phyloP scores from a whole-genome alignment of 2,329 filamentous ascomycete genomes.

The Botrytis byssoidea region DNA sequence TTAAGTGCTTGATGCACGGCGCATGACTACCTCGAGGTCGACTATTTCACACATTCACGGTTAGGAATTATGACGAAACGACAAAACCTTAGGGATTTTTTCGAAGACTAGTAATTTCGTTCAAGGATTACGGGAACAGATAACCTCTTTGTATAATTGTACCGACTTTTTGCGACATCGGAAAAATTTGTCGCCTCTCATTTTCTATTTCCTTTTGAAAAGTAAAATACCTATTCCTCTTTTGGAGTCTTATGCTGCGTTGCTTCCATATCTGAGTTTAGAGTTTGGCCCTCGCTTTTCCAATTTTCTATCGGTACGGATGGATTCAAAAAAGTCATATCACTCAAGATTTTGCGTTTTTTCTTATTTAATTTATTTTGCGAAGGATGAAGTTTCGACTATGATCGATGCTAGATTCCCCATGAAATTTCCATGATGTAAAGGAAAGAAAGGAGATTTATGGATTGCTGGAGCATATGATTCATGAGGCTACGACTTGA shows the following conservation, averaged over 20 bases:
- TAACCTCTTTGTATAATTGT: conserved; percentile 37
- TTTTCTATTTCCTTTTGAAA: conserved; percentile 16
- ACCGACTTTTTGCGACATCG: background rate
- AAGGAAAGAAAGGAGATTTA: conserved; percentile 20
- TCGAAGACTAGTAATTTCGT: conserved; percentile 37
- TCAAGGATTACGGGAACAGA: conserved; percentile 35
- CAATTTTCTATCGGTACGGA: conserved; percentile 4
- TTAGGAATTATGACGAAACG: conserved; percentile 32
- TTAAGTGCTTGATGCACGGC: conserved; percentile 39
- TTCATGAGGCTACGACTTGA: conserved; percentile 21
- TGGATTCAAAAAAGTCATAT: conserved; percentile 9
- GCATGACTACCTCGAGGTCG: conserved; percentile 32
- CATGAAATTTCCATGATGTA: conserved; percentile 14
- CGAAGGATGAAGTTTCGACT: conserved; percentile 20
- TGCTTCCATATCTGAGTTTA: conserved; percentile 21
- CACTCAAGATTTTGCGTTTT: background rate
- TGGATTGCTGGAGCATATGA: conserved; percentile 20
- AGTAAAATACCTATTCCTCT: conserved; percentile 19
- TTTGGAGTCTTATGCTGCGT: conserved; percentile 18
- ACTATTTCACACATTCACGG: conserved; percentile 33
- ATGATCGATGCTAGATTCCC: conserved; percentile 19
- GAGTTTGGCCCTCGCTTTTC: conserved; percentile 17
- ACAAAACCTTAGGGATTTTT: conserved; percentile 36
- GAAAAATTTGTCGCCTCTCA: conserved; percentile 7
- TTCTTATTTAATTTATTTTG: conserved; percentile 13